A percentile compares a stretch with the other conserved stretches of the same genome.
Conservation (phyloP, 1,284 basidiomycete genomes). For the Heterobasidion irregulare region DNA sequence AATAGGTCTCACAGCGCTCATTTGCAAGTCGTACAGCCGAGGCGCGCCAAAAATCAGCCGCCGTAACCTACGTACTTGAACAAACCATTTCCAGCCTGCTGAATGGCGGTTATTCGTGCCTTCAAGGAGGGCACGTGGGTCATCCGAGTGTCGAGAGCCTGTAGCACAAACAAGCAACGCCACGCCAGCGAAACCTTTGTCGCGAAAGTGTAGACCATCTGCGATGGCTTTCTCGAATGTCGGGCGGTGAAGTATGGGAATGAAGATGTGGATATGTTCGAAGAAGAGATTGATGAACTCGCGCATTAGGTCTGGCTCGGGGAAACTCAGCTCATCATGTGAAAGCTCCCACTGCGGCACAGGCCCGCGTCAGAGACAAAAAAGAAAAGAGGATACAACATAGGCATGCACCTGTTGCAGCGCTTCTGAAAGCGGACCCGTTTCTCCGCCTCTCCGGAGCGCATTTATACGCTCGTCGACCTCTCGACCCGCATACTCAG, state of each 20-base stretch:
- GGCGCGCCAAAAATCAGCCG: conserved; percentile 45
- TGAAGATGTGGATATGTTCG: conserved; percentile 26
- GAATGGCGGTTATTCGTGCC: conserved; percentile 38
- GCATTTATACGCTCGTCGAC: not conserved
- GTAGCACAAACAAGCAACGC: conserved; percentile 45
- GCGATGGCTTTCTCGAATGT: conserved; percentile 34
- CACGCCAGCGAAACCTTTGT: conserved; percentile 37
- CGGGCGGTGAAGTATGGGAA: conserved; percentile 41
- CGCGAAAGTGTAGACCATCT: conserved; percentile 31
- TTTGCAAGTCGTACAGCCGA: conserved; percentile 70
- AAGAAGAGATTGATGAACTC: conserved; percentile 43
- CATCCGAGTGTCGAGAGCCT: conserved; percentile 39
- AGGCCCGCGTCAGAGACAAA: not conserved
- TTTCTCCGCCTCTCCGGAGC: conserved; percentile 9
- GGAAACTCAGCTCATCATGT: conserved; percentile 19
- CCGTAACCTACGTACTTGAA: conserved; percentile 48
- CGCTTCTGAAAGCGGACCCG: conserved; percentile 8
- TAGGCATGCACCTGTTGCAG: conserved; percentile 36
- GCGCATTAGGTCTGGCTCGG: conserved; percentile 28
- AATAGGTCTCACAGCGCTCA: conserved; percentile 34
- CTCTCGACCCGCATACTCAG: conserved; percentile 35
- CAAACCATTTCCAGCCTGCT: conserved; percentile 70
- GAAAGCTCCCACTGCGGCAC: conserved; percentile 33
- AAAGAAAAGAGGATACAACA: conserved; percentile 21
- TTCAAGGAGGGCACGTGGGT: conserved; percentile 47